Conservation (phyloP, 306 rosid species). For the Vigna radiata region DNA sequence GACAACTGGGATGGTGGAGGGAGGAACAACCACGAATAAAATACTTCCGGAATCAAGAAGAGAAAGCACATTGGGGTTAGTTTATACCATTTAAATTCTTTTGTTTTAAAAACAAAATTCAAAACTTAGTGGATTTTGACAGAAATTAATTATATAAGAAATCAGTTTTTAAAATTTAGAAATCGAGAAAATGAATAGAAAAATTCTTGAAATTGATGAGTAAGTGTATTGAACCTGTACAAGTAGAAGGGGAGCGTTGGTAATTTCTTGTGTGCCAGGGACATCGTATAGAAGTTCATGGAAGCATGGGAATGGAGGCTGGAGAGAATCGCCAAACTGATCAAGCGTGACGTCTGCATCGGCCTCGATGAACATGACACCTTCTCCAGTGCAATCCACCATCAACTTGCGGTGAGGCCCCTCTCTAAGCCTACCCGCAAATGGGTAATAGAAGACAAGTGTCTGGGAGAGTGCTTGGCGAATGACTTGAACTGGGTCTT, state of each 20-base stretch:
- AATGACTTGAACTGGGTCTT: conserved; percentile 38
- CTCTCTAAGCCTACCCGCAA: conserved; percentile 45
- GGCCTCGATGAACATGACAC: background rate
- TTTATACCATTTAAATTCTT: too few relatives aligned
- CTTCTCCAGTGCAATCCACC: conserved; percentile 49
- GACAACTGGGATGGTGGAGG: too few relatives aligned
- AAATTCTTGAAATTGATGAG: too few relatives aligned
- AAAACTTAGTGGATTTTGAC: too few relatives aligned
- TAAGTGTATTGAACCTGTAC: conserved; percentile 42
- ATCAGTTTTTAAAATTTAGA: too few relatives aligned
- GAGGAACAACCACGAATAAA: too few relatives aligned
- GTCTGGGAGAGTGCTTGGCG: conserved; percentile 12
- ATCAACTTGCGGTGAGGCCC: conserved; percentile 34
- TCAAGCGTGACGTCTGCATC: background rate
- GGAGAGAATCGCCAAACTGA: background rate
- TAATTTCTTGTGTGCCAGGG: too few relatives aligned
- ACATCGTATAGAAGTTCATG: conserved; percentile 35
- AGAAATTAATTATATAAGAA: too few relatives aligned
- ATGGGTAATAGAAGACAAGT: conserved; percentile 44
- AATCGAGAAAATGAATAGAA: too few relatives aligned
- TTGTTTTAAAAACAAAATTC: too few relatives aligned
- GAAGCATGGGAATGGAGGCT: conserved; percentile 53
- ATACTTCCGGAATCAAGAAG: too few relatives aligned
- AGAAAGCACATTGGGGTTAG: too few relatives aligned
- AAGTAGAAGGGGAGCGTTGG: conserved; percentile 49